phyloP scores from a whole-genome alignment of 2,329 filamentous ascomycete genomes.

The Apiospora kogelbergensis region DNA sequence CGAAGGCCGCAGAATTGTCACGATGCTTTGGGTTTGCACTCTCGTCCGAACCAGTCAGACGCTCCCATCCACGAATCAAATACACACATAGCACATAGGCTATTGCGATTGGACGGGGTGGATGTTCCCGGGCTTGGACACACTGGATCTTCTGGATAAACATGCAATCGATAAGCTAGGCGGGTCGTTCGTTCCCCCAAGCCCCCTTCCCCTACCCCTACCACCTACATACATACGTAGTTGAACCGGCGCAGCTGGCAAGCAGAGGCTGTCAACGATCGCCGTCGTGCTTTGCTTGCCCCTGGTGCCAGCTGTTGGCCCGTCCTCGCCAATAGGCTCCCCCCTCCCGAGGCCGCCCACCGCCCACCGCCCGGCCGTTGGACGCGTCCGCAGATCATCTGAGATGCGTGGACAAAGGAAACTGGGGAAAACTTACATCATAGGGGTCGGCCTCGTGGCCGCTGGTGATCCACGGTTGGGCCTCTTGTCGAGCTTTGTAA shows the following conservation, averaged over 20 bases:
- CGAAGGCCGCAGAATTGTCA: background rate
- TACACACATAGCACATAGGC: background rate
- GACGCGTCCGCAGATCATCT: background rate
- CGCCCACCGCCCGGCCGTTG: slow-evolving; percentile 4
- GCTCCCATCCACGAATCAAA: background rate
- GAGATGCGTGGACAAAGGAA: slow-evolving; percentile 6
- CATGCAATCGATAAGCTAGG: slow-evolving; percentile 1
- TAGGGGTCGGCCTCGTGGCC: slow-evolving; percentile 2
- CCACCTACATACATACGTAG: background rate
- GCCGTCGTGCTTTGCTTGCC: background rate
- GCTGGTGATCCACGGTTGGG: background rate
- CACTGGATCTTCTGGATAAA: background rate
- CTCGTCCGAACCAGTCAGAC: slow-evolving; percentile 1
- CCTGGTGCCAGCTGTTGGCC: slow-evolving; percentile 3
- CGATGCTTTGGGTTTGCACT: background rate
- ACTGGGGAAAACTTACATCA: slow-evolving; percentile 1
- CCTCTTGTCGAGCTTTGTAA: background rate
- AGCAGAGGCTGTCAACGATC: background rate
- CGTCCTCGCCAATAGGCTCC: background rate
- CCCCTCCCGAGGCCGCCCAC: background rate
- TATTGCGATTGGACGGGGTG: background rate
- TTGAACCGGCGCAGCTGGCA: background rate
- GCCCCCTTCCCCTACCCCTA: too few relatives aligned
- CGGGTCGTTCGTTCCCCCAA: background rate
- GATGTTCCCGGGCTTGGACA: background rate